Evolutionary conservation across 2,329 filamentous ascomycete genomes (phyloP).

Genomic region (Capronia coronata): DNA sequence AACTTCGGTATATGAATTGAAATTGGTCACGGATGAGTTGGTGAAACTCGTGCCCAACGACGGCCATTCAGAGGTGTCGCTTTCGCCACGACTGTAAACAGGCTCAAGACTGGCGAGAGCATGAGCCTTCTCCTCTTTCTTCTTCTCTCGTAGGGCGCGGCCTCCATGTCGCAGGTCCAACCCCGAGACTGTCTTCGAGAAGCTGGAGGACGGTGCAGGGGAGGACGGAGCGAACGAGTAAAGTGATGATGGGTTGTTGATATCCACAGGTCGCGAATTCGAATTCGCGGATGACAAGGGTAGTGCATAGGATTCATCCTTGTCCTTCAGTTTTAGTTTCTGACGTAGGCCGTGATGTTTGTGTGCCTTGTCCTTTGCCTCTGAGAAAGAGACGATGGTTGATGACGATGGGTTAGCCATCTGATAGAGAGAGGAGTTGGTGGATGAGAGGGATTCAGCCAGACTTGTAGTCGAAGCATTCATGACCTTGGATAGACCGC

Average conservation of each 20-base stretch:
- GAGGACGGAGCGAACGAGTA: constrained; percentile 62
- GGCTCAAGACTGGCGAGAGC: constrained; percentile 31
- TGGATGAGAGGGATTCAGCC: constrained; percentile 48
- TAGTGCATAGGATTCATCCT: constrained; percentile 51
- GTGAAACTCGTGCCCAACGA: constrained; percentile 22
- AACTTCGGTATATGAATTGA: constrained; percentile 25
- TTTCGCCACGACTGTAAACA: constrained; percentile 28
- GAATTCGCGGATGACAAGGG: constrained; percentile 59
- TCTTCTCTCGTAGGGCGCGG: constrained; percentile 71
- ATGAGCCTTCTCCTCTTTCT: constrained; percentile 58
- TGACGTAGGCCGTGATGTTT: constrained; percentile 60
- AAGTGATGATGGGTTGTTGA: constrained; percentile 56
- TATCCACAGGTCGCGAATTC: constrained; percentile 58
- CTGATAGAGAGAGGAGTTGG: constrained; percentile 54
- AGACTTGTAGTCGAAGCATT: constrained; percentile 57
- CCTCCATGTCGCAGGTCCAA: constrained; percentile 73
- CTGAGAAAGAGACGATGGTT: constrained; percentile 40
- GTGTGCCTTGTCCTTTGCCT: constrained; percentile 41
- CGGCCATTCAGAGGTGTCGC: constrained; percentile 29
- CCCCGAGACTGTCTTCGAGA: constrained; percentile 76
- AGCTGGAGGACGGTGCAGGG: constrained; percentile 53
- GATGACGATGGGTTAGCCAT: constrained; percentile 54
- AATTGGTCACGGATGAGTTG: constrained; percentile 21
- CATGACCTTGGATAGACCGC: constrained; percentile 49
- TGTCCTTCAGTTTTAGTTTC: constrained; percentile 58